These are phyloP conservation scores for Astragalus glycyphyllos DNA, from an alignment of 306 rosid species.

Conservation along the genomic window DNA sequence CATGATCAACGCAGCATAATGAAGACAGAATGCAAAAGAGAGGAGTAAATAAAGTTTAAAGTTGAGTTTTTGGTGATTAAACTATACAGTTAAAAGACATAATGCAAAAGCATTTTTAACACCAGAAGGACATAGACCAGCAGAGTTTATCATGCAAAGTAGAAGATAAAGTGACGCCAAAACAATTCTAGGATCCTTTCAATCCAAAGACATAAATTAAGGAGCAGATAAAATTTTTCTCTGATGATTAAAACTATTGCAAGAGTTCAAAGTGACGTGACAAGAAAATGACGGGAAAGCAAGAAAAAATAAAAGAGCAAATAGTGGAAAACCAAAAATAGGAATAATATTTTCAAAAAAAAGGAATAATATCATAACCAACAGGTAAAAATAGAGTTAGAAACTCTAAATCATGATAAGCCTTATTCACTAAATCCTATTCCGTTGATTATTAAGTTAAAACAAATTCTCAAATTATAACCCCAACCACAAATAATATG, in stretches of 20 bases:
- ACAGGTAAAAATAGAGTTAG: not conserved
- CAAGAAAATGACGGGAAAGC: not conserved
- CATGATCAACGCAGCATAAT: conserved; percentile 2
- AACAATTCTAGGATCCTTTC: conserved; percentile 3
- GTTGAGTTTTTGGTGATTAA: conserved; percentile 23
- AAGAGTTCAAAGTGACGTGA: conserved; percentile 2
- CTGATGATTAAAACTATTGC: conserved; percentile 17
- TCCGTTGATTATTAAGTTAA: conserved; percentile 10
- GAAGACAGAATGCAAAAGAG: conserved; percentile 15
- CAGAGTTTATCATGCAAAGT: conserved; percentile 22
- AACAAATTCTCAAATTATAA: conserved; percentile 17
- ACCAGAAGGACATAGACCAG: conserved; percentile 13
- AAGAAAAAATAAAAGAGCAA: conserved; percentile 2
- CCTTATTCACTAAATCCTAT: conserved; percentile 1
- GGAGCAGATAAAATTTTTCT: not conserved
- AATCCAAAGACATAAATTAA: not conserved
- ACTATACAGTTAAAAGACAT: conserved; percentile 30
- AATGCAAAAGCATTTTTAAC: conserved; percentile 7
- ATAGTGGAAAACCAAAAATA: not conserved
- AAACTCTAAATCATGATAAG: not conserved
- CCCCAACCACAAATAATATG: conserved; percentile 21
- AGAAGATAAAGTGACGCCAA: conserved; percentile 9
- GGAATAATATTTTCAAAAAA: no score
- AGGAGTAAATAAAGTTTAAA: conserved; percentile 30
- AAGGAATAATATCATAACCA: conserved; percentile 7